phyloP scores from a whole-genome alignment of 1,284 basidiomycete species.

The Cronartium quercuum region DNA sequence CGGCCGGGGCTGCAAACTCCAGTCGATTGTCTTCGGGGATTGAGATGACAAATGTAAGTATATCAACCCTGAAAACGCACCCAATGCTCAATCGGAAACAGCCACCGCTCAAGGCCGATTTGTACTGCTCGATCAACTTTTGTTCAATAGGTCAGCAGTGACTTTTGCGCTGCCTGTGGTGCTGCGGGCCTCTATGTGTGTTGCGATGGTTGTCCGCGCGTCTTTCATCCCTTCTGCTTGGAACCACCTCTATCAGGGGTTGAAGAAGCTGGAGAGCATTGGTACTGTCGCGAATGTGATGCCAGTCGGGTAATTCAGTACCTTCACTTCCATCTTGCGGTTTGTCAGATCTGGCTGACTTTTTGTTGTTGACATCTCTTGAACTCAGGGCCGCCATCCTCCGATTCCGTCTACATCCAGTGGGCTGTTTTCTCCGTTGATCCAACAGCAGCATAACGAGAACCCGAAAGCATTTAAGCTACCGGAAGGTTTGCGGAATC shows the following conservation, averaged over 20 bases:
- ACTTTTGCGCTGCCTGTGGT: slow-evolving; percentile 8
- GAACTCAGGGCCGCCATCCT: neutral
- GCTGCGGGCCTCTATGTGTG: slow-evolving; percentile 16
- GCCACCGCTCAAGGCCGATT: too few relatives aligned
- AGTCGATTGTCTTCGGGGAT: neutral
- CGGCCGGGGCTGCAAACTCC: neutral
- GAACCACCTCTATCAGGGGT: slow-evolving; percentile 7
- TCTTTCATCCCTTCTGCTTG: slow-evolving; percentile 15
- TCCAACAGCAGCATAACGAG: slow-evolving; percentile 3
- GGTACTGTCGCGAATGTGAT: slow-evolving; percentile 8
- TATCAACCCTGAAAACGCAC: neutral
- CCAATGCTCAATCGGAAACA: too few relatives aligned
- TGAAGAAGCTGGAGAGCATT: slow-evolving; percentile 8
- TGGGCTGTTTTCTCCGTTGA: neutral
- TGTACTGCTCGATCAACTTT: too few relatives aligned
- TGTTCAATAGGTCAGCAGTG: neutral
- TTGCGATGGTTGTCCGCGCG: slow-evolving; percentile 7
- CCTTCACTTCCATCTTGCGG: neutral
- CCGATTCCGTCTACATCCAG: neutral
- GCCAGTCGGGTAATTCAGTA: slow-evolving; percentile 2
- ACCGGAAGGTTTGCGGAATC: neutral
- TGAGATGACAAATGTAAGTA: neutral
- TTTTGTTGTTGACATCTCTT: neutral
- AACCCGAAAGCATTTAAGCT: slow-evolving; percentile 10
- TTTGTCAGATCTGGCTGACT: too few relatives aligned